Evolutionary conservation across 1,284 basidiomycete genomes (phyloP).

Genomic region (Athelia psychrophila): DNA sequence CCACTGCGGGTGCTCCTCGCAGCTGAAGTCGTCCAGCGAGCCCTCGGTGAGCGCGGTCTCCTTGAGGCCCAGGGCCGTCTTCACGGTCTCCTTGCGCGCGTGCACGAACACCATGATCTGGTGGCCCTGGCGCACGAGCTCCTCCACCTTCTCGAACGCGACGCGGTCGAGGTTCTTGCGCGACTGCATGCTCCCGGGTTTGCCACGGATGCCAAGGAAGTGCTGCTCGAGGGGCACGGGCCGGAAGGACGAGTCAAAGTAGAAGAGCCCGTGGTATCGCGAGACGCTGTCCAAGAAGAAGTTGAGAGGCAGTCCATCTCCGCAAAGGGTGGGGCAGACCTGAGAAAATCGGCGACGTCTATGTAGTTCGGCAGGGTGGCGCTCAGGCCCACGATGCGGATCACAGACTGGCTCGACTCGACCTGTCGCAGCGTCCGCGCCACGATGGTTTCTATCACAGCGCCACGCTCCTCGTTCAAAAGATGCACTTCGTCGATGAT

Average conservation of each 20-base stretch:
- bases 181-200: slow-evolving; percentile 72
- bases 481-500: slow-evolving; percentile 99
- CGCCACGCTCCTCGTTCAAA: slow-evolving; percentile 96
- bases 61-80: slow-evolving; percentile 82
- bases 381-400: slow-evolving; percentile 98
- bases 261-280: slow-evolving; percentile 90
- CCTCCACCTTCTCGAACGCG: slow-evolving; percentile 88
- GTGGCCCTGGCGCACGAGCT: slow-evolving; percentile 84
- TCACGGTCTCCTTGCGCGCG: slow-evolving; percentile 97
- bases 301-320: slow-evolving; percentile 2
- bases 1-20: slow-evolving; percentile 77
- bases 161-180: slow-evolving; percentile 89
- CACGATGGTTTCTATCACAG: slow-evolving; percentile 98
- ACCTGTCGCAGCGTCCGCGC: slow-evolving; percentile 94
- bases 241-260: slow-evolving; percentile 97
- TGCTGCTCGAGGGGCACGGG: slow-evolving; percentile 98
- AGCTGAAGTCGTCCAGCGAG: slow-evolving; percentile 74
- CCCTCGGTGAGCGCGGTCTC: slow-evolving; percentile 82
- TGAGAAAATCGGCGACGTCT: slow-evolving; percentile 95
- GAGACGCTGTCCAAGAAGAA: slow-evolving; percentile 65
- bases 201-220: slow-evolving; percentile 96
- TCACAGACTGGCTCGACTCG: slow-evolving; percentile 95
- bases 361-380: slow-evolving; percentile 98
- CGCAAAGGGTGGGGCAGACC: slow-evolving; percentile 40
- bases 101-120: slow-evolving; percentile 99